A percentile compares a stretch with the other conserved stretches of the same genome.
phyloP scores from a whole-genome alignment of 768 basidiomycete species.

The Leccinum longicurvipes region DNA sequence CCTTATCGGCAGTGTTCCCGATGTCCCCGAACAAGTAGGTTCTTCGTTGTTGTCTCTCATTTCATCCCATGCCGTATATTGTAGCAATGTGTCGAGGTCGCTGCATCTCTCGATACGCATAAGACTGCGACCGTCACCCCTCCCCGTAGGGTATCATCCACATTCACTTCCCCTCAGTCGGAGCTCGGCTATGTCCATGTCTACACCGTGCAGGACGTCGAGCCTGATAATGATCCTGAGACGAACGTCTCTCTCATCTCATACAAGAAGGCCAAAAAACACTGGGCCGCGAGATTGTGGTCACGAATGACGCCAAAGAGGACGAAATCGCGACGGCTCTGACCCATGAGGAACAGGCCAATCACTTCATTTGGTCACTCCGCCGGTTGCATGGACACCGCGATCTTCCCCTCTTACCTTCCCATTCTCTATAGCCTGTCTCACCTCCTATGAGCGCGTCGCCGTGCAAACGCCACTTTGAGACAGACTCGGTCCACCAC shows the following conservation, averaged over 20 bases:
- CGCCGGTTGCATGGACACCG: slow-evolving; percentile 21
- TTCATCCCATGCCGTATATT: slow-evolving; percentile 23
- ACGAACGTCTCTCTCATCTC: slow-evolving; percentile 58
- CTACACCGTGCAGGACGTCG: slow-evolving; percentile 31
- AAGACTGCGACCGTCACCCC: slow-evolving; percentile 29
- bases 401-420: slow-evolving; percentile 26
- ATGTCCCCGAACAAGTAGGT: slow-evolving; percentile 36
- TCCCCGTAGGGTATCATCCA: slow-evolving; percentile 27
- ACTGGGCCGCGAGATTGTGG: slow-evolving; percentile 72
- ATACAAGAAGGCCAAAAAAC: slow-evolving; percentile 81
- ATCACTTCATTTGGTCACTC: slow-evolving; percentile 13
- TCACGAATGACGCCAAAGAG: slow-evolving; percentile 69
- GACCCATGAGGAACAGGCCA: slow-evolving; percentile 58
- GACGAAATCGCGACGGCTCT: slow-evolving; percentile 72
- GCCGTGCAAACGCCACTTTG: slow-evolving; percentile 30
- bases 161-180: slow-evolving; percentile 32
- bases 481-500: slow-evolving; percentile 17
- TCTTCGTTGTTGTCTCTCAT: background rate
- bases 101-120: slow-evolving; percentile 39
- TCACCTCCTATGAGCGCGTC: slow-evolving; percentile 32
- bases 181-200: slow-evolving; percentile 42
- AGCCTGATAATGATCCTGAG: slow-evolving; percentile 38
- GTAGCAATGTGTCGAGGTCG: slow-evolving; percentile 32
- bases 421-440: slow-evolving; percentile 26
- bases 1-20: slow-evolving; percentile 61